Evolutionary conservation across 352 stramenopile genomes (phyloP), one percentile per base, ranked within the genome.

Genomic region (Ophiocytium majus): DNA sequence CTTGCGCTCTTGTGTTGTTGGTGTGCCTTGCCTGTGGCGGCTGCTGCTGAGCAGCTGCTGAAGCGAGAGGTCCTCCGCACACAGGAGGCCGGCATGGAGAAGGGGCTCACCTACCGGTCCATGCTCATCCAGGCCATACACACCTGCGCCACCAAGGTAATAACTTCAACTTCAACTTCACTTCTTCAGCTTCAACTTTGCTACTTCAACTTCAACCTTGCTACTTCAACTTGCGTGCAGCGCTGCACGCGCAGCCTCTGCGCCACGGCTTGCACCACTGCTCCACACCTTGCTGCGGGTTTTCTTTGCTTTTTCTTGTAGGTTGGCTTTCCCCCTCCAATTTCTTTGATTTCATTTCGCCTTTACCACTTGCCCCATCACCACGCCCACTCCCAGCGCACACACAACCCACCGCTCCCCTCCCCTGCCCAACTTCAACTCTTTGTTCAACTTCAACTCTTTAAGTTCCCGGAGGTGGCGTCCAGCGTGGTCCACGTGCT

Each of bases 71-170:
- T 96, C 57, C 78, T 94, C 83, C 93, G 94, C 82, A 93, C 92
- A 14, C 91, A 94, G 66, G 88, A 92, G 75, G 92, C 87, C 9
- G 90, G 89, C 10, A 92, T 97, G 78, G 96, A 98, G 83, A 99
- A 99, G 91, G 95, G 94, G 80, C 43, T 94, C 28, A 96, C 97
- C 87, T 99, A 99, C 91, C 95, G 97, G 36, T 94, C 97, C 81
- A 89, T 99, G 91, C 94, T 99, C 19, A 99, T 99, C 82, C 93
- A 96, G 75, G 93, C 96, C 33, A 99, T 99, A 90, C 97, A 99
- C 90, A 90, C 91, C 57, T 99, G 97, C 89, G 97, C 97, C 10
- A 95, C 98, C 83, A 95, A 97, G 83, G 99, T 99, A 81, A n/a
- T n/a, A n/a, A n/a, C n/a, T n/a, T n/a, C n/a, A n/a, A n/a, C n/a